Evolutionary conservation across 495 filamentous ascomycete species (phyloP).

Genomic region (Podospora didyma): DNA sequence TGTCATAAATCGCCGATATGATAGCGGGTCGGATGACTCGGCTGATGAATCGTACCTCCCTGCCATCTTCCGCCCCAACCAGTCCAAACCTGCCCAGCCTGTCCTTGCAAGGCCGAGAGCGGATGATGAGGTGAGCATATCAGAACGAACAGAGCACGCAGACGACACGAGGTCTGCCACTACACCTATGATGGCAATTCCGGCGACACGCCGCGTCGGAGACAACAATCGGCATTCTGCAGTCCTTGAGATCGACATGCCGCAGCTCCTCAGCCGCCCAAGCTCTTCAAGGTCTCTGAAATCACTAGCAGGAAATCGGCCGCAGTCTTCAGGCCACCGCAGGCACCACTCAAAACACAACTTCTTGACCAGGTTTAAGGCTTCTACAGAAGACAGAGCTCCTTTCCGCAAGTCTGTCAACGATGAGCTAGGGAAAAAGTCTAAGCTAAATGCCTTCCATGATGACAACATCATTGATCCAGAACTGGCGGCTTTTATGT

Average conservation of each 20-base stretch:
- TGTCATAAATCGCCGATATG: slow-evolving; percentile 86
- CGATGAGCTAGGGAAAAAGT: slow-evolving; percentile 55
- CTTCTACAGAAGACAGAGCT: slow-evolving; percentile 60
- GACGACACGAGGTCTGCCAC: slow-evolving; percentile 42
- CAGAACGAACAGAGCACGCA: slow-evolving; percentile 38
- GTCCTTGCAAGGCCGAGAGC: slow-evolving; percentile 20
- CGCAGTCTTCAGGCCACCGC: slow-evolving; percentile 74
- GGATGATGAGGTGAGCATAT: slow-evolving; percentile 37
- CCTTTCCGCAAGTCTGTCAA: slow-evolving; percentile 81
- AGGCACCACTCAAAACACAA: slow-evolving; percentile 85
- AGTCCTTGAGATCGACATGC: slow-evolving; percentile 80
- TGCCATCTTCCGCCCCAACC: slow-evolving; percentile 49
- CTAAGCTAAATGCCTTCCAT: slow-evolving; percentile 85
- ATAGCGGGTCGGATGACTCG: slow-evolving; percentile 80
- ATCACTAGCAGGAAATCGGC: slow-evolving; percentile 59
- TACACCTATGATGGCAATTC: slow-evolving; percentile 78
- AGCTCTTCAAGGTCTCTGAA: slow-evolving; percentile 93
- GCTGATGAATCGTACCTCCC: slow-evolving; percentile 62
- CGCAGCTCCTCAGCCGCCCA: slow-evolving; percentile 60
- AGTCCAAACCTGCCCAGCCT: slow-evolving; percentile 27
- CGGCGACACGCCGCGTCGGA: slow-evolving; percentile 77
- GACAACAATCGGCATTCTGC: slow-evolving; percentile 81
- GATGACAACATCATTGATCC: slow-evolving; percentile 98
- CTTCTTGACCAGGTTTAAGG: slow-evolving; percentile 57
- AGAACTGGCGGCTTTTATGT: slow-evolving; percentile 90